phyloP scores from a whole-genome alignment of 768 basidiomycete genomes.

The Lentinula sp. region DNA sequence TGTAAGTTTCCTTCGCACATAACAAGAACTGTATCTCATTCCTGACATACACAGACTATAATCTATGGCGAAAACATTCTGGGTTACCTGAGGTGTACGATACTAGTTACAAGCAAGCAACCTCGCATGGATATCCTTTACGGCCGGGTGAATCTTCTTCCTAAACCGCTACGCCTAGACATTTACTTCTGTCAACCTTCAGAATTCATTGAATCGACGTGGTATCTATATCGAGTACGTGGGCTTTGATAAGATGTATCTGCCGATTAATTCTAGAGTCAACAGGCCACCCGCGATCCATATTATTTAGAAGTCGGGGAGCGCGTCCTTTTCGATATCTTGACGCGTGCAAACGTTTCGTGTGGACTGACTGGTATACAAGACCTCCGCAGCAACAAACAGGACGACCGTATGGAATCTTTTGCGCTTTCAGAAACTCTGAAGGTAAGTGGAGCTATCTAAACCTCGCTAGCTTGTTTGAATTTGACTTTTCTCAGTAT shows the following conservation, averaged over 20 bases:
- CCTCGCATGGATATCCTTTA: conserved; percentile 73
- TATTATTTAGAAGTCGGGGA: conserved; percentile 93
- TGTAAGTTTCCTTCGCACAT: conserved; percentile 41
- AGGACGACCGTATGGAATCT: conserved; percentile 95
- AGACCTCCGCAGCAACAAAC: conserved; percentile 70
- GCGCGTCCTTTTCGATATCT: conserved; percentile 72
- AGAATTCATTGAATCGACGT: conserved; percentile 96
- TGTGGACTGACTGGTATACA: conserved; percentile 84
- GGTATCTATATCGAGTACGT: conserved; percentile 85
- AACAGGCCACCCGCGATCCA: conserved; percentile 83
- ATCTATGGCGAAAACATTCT: conserved; percentile 82
- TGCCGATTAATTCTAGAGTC: conserved; percentile 9
- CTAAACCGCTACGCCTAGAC: neutral
- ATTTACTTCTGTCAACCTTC: neutral
- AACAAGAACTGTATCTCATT: neutral
- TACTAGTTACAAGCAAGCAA: conserved; percentile 64
- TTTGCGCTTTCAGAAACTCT: conserved; percentile 92
- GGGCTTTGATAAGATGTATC: neutral
- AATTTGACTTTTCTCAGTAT: conserved; percentile 49
- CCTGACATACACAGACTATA: conserved; percentile 59
- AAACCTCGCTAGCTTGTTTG: neutral
- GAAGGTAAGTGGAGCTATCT: conserved; percentile 44
- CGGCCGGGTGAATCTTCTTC: conserved; percentile 49
- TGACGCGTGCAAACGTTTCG: conserved; percentile 65
- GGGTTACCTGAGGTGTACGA: conserved; percentile 94